Evolutionary conservation across 1,139 yeast genomes (phyloP).

Genomic region (Suhomyces coccinellae): DNA sequence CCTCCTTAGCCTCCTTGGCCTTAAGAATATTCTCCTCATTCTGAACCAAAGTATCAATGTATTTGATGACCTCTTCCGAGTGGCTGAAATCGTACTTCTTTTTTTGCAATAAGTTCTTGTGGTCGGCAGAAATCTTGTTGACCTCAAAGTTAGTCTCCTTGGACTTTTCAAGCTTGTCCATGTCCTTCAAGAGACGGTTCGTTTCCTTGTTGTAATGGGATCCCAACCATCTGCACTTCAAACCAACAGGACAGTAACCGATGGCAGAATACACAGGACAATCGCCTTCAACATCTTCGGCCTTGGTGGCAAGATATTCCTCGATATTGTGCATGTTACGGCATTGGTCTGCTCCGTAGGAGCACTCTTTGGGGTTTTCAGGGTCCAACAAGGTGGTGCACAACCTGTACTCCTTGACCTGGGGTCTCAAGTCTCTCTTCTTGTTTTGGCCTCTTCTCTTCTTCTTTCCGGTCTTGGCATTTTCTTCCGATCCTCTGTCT

Average conservation of each 20-base stretch:
- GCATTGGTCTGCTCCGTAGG: conserved; percentile 71
- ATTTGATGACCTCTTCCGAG: conserved; percentile 55
- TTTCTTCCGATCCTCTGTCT: conserved; percentile 37
- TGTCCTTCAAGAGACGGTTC: conserved; percentile 46
- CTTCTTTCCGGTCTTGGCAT: conserved; percentile 30
- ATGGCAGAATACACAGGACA: conserved; percentile 85
- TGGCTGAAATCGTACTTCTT: conserved; percentile 58
- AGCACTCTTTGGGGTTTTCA: conserved; percentile 49
- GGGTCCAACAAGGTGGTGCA: conserved; percentile 67
- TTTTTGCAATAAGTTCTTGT: conserved; percentile 60
- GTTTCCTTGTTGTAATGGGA: conserved; percentile 63
- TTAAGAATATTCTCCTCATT: conserved; percentile 38
- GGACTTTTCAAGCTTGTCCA: conserved; percentile 37
- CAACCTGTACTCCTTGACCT: conserved; percentile 61
- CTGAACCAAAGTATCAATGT: conserved; percentile 51
- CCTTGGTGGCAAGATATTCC: conserved; percentile 63
- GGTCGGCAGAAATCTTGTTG: conserved; percentile 57
- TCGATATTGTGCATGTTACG: conserved; percentile 73
- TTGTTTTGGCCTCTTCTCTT: conserved; percentile 85
- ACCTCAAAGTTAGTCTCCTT: conserved; percentile 54
- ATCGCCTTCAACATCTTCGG: conserved; percentile 64
- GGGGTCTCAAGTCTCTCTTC: conserved; percentile 75
- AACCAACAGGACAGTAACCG: conserved; percentile 90
- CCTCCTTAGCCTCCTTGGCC: conserved; percentile 27
- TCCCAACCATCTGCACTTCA: conserved; percentile 87